Base-by-base conservation (phyloP, 2,329 filamentous ascomycete genomes). In the Colletotrichum theobromicola region DNA sequence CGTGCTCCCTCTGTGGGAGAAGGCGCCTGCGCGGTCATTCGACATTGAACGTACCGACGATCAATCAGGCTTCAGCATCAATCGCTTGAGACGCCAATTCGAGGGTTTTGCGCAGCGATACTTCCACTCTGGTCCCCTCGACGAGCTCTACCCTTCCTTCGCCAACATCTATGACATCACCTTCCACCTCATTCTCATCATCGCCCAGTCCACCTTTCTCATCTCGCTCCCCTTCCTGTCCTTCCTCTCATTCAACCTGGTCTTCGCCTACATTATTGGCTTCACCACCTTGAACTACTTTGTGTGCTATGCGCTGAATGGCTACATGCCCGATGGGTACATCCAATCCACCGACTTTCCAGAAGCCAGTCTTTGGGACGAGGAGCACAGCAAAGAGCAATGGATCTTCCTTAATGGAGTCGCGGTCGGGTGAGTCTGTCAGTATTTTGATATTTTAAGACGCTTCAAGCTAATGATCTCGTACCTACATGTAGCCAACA, bases 361-460 rank as follows among this genome's bases (percentile, higher is more conserved):
- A 85, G 26, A 75, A 37, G 35, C 70, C 2, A 34, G 18, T 34
- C 68, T 72, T 9, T 74, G 72, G 72, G 62, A 72, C 5, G 62
- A 75, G 10, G 46, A 70, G 24, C 88, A 91, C 80, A 85, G 86
- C 13, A 86, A 91, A 67, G 94, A 96, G 83, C 89, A 92, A 79
- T 96, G 94, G 94, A 87, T 96, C n/a, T 96, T 94, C 80, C 82
- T 96, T 66, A 96, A 96, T 79, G 94, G 94, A 1, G 91, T 95
- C 32, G 90, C 89, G 12, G 88, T 88, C 37, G 90, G 89, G 90
- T 92, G 83, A 74, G 88, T 85, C 37, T 7, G 8, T 18, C 12
- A 1, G 7, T 3, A 6, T 24, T 24, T 6, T 13, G 5, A 4
- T 15, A 4, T 15, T 7, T 12, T 2, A 5, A 3, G 3, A 26